These are phyloP conservation scores for Camelina neglecta DNA, from an alignment of 345 rosid species.

Conservation along the genomic window DNA sequence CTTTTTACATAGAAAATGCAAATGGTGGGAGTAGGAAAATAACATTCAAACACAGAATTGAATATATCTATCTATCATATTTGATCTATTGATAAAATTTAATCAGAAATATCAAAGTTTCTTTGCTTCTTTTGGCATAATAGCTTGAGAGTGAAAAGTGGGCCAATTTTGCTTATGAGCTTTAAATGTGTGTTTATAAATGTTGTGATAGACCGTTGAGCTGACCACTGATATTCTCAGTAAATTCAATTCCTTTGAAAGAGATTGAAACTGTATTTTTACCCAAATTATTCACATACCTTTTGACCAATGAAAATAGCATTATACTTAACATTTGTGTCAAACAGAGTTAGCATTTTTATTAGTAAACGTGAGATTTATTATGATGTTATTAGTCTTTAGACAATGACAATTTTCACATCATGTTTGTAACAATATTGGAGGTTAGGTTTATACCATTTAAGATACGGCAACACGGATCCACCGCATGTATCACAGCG, in stretches of 20 bases:
- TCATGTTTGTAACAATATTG: neutral
- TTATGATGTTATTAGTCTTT: neutral
- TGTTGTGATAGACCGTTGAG: conserved; percentile 40
- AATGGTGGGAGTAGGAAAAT: neutral
- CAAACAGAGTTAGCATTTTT: too few relatives aligned
- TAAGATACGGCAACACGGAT: conserved; percentile 9
- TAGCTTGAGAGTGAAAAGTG: conserved; percentile 4
- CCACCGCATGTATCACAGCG: conserved; percentile 10
- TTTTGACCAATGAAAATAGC: neutral
- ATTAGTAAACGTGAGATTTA: neutral
- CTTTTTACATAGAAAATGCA: conserved; percentile 6
- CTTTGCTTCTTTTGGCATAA: conserved; percentile 18
- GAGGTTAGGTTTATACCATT: conserved; percentile 1
- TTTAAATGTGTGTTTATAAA: conserved; percentile 35
- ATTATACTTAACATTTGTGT: too few relatives aligned
- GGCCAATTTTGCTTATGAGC: conserved; percentile 25
- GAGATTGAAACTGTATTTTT: neutral
- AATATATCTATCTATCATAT: neutral
- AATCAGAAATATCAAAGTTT: neutral
- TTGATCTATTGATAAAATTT: neutral
- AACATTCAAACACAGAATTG: neutral
- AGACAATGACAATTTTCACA: neutral
- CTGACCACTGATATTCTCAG: conserved; percentile 32
- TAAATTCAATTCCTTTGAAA: conserved; percentile 31
- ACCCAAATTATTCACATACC: neutral